Percentiles rank a stretch among this genome's conserved stretches.
These are phyloP conservation scores for Hanseniaspora lindneri DNA, from an alignment of 805 yeast genomes.

Conservation along the genomic window DNA sequence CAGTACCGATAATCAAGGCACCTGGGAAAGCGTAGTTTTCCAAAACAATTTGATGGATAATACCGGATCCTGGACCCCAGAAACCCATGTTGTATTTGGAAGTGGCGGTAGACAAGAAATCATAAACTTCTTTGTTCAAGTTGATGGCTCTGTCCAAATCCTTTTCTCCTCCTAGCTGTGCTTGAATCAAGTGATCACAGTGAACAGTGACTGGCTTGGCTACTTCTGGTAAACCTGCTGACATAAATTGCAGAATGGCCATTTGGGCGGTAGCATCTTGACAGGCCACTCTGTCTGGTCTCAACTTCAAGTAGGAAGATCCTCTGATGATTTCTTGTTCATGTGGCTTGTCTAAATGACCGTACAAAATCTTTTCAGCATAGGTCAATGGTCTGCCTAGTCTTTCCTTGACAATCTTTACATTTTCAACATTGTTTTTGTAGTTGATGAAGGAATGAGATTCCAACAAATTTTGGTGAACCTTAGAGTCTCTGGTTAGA, in stretches of 20 bases:
- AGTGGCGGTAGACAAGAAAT: slow-evolving; percentile 79
- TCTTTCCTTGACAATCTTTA: slow-evolving; percentile 71
- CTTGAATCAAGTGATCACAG: slow-evolving; percentile 96
- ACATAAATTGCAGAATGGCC: slow-evolving; percentile 94
- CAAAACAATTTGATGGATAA: slow-evolving; percentile 89
- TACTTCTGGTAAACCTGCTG: slow-evolving; percentile 81
- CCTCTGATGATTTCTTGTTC: slow-evolving; percentile 80
- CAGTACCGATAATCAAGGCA: slow-evolving; percentile 90
- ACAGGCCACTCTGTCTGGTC: slow-evolving; percentile 97
- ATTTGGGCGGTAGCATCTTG: slow-evolving; percentile 98
- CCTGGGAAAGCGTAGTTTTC: slow-evolving; percentile 98
- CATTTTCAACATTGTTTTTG: slow-evolving; percentile 80
- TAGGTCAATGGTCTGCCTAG: slow-evolving; percentile 81
- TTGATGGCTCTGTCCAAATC: slow-evolving; percentile 80
- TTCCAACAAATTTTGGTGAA: slow-evolving; percentile 69
- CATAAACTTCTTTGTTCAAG: slow-evolving; percentile 86
- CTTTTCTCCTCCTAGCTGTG: slow-evolving; percentile 77
- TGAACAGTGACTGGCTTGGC: slow-evolving; percentile 94
- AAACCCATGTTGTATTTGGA: slow-evolving; percentile 94
- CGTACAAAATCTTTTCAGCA: slow-evolving; percentile 90
- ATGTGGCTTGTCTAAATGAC: slow-evolving; percentile 88
- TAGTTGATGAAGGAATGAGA: slow-evolving; percentile 78
- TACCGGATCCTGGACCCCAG: slow-evolving; percentile 99
- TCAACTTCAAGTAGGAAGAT: slow-evolving; percentile 76
- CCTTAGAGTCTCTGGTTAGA: slow-evolving; percentile 57